phyloP scores from a whole-genome alignment of 768 basidiomycete species.

The Pleurotus salmoneostramineus region DNA sequence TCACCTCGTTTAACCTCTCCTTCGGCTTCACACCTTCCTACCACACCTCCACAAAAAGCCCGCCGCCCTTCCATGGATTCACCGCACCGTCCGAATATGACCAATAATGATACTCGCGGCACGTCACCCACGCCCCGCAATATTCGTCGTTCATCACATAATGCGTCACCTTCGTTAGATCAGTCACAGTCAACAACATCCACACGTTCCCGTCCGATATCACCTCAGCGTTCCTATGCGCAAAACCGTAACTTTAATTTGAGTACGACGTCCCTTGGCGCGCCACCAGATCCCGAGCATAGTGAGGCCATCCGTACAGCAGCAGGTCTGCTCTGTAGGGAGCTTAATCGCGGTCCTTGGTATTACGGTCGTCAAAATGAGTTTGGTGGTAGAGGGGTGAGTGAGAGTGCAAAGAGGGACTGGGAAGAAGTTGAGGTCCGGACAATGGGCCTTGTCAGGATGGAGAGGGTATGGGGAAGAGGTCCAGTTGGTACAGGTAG shows the following conservation, averaged over 20 bases:
- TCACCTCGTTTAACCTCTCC: conserved; percentile 41
- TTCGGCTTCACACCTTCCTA: conserved; percentile 50
- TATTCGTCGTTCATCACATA: conserved; percentile 28
- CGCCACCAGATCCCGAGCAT: conserved; percentile 50
- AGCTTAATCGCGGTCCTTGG: conserved; percentile 57
- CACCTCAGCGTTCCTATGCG: conserved; percentile 47
- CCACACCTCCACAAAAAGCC: conserved; percentile 22
- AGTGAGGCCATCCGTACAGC: conserved; percentile 69
- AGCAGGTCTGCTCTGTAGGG: conserved; percentile 59
- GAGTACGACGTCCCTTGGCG: conserved; percentile 52
- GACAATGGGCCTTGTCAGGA: conserved; percentile 52
- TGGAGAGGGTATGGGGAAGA: conserved; percentile 78
- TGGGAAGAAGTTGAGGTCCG: conserved; percentile 77
- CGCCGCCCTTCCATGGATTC: conserved; percentile 6
- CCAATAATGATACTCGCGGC: conserved; percentile 16
- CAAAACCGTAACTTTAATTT: conserved; percentile 56
- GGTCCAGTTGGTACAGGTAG: conserved; percentile 26
- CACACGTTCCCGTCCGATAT: conserved; percentile 38
- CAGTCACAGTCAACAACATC: conserved; percentile 30
- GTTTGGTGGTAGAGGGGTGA: conserved; percentile 10
- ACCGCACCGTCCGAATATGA: conserved; percentile 18
- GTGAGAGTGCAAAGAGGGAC: conserved; percentile 46
- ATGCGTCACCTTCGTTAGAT: conserved; percentile 20
- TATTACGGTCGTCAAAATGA: conserved; percentile 37
- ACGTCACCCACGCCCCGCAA: conserved; percentile 26